Evolutionary conservation across 192 early-diverging fungal genomes (phyloP).

Genomic region (Linderina pennispora): DNA sequence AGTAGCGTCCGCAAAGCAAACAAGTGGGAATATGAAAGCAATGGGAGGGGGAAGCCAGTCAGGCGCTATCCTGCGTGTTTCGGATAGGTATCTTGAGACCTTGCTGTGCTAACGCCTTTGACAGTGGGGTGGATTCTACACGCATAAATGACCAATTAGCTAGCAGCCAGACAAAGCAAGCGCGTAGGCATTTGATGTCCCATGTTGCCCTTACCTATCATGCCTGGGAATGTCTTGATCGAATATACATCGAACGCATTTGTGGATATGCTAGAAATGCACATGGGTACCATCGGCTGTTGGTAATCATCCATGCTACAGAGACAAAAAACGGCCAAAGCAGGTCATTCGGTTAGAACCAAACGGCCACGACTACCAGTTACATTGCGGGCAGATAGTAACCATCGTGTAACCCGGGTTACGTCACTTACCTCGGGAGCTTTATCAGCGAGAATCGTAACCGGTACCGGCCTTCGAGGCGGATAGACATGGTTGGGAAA

Average conservation of each 20-base stretch:
- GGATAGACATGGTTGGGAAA: conserved; percentile 72
- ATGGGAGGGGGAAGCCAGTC: background rate
- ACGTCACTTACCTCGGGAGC: conserved; percentile 49
- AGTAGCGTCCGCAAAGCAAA: too few species aligned
- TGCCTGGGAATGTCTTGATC: conserved; percentile 77
- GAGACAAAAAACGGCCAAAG: too few species aligned
- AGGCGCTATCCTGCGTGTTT: conserved; percentile 50
- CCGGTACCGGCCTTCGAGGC: conserved; percentile 65
- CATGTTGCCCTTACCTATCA: conserved; percentile 56
- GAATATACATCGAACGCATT: conserved; percentile 74
- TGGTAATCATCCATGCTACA: conserved; percentile 43
- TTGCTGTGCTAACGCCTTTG: conserved; percentile 70
- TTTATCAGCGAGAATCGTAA: conserved; percentile 66
- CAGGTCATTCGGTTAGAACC: too few species aligned
- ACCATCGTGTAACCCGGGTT: too few species aligned
- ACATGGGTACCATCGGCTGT: conserved; percentile 41
- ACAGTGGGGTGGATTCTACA: conserved; percentile 70
- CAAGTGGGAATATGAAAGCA: background rate
- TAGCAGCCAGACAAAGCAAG: background rate
- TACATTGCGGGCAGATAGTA: too few species aligned
- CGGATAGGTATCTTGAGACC: conserved; percentile 77
- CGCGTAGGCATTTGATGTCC: background rate
- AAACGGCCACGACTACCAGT: too few species aligned
- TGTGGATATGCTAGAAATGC: conserved; percentile 53
- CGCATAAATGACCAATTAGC: background rate